Percentiles rank a stretch among this genome's conserved stretches.
Conservation (phyloP, 306 rosid species). For the Parietaria judaica region DNA sequence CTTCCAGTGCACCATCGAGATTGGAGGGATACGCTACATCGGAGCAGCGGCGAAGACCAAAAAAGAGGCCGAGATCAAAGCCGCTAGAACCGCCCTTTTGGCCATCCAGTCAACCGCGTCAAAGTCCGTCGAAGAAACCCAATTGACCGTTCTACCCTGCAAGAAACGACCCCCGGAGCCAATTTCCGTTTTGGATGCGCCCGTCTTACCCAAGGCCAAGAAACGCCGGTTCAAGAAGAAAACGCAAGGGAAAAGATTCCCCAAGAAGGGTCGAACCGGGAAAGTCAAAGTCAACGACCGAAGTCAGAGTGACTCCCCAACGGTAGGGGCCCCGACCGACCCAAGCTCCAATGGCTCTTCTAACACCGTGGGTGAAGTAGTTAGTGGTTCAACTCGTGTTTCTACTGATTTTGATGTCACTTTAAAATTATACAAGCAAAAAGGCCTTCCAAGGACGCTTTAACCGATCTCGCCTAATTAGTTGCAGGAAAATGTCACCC, state of each 20-base stretch:
- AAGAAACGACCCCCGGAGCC: conserved; percentile 39
- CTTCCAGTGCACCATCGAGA: conserved; percentile 72
- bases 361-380: too few species aligned
- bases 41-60: conserved; percentile 80
- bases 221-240: conserved; percentile 44
- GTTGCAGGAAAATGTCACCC: conserved; percentile 9
- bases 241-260: too few species aligned
- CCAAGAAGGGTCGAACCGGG: too few species aligned
- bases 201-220: conserved; percentile 38
- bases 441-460: too few species aligned
- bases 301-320: background rate
- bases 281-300: too few species aligned
- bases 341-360: conserved; percentile 8
- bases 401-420: too few species aligned
- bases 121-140: conserved; percentile 32
- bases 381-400: too few species aligned
- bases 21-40: conserved; percentile 77
- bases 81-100: conserved; percentile 89
- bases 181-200: conserved; percentile 23
- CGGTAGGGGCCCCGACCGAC: conserved; percentile 17
- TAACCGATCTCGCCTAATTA: too few species aligned
- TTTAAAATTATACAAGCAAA: too few species aligned
- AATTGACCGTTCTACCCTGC: conserved; percentile 72
- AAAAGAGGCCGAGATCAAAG: conserved; percentile 95
- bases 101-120: conserved; percentile 59